These are phyloP conservation scores for Ceraceosorus guamensis DNA, from an alignment of 1,284 basidiomycete genomes.

Conservation along the genomic window DNA sequence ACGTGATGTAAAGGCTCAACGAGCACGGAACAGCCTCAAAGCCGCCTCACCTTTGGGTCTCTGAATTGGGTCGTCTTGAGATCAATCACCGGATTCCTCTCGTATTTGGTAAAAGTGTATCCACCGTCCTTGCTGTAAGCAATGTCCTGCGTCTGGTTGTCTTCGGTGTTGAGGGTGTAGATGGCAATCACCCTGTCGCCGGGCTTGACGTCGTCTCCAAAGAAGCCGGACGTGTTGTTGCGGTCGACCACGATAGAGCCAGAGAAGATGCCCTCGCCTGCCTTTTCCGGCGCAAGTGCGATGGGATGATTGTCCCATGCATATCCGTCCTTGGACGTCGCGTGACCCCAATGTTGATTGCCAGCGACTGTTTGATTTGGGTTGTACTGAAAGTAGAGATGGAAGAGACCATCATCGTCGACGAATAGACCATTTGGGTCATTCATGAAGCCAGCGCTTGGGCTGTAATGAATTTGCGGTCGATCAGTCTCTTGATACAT, in stretches of 20 bases:
- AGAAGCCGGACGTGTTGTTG: constrained; percentile 52
- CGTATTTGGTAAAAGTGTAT: constrained; percentile 49
- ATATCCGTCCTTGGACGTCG: constrained; percentile 51
- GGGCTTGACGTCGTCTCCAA: constrained; percentile 44
- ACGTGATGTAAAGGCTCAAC: too few relatives aligned
- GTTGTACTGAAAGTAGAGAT: constrained; percentile 52
- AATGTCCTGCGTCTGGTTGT: constrained; percentile 48
- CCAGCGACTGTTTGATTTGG: constrained; percentile 49
- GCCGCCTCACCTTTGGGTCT: constrained; percentile 53
- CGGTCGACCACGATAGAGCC: constrained; percentile 51
- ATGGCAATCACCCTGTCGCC: constrained; percentile 50
- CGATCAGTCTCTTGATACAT: constrained; percentile 17
- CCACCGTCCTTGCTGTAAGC: constrained; percentile 51
- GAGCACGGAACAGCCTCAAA: too few relatives aligned
- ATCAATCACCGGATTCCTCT: constrained; percentile 47
- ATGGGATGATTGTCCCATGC: constrained; percentile 51
- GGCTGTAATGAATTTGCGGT: constrained; percentile 38
- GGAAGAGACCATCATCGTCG: constrained; percentile 50
- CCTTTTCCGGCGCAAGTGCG: constrained; percentile 42
- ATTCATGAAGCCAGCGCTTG: constrained; percentile 50
- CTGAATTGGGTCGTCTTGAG: constrained; percentile 48
- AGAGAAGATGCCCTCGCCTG: constrained; percentile 44
- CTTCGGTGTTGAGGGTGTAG: constrained; percentile 50
- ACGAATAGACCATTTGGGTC: constrained; percentile 51
- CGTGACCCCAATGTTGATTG: constrained; percentile 53